Base-by-base conservation (phyloP, 768 basidiomycete species). In the Boletus patriciae region DNA sequence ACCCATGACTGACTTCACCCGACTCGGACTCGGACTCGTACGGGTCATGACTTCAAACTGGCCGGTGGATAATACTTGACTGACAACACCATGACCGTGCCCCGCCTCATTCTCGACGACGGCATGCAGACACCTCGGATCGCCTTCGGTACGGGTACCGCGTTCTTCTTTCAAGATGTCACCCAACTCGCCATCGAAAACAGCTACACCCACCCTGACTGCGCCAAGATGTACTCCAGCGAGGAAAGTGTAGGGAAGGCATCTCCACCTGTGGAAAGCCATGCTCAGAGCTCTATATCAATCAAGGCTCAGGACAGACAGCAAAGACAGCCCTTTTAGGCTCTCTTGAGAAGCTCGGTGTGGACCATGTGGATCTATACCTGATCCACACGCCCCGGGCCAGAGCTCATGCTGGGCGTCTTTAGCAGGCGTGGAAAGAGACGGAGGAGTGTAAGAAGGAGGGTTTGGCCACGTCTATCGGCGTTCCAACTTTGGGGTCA, bases 401-500 rank as follows among this genome's bases (percentile, higher is more conserved):
- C 4, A 31, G 9, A 21, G 41, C 21, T 37, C 46, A 48, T 33
- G 21, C 29, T 10, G 31, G 47, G 27, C n/a, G 29, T 15, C 55
- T 49, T 33, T 47, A 40, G 42, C 43, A 36, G n/a, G 55, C 36
- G 25, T 41, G 37, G 38, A 50, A 40, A 19, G 37, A 45, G 21
- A 50, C 48, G 56, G 46, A 38, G 56, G 46, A 38, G 29, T 57
- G 54, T n/a, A 37, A 36, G 45, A 41, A 34, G 31, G 51, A 54
- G 19, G 52, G 52, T 36, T 37, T 46, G 37, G 40, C 55, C 36
- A 50, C 6, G 31, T 58, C 57, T 36, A 49, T 58, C 18, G 41
- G 46, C 18, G 31, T 45, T 51, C 55, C 33, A 41, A 50, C 55
- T 50, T 44, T 25, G 46, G 41, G 1, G 34, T 48, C 34, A 47